phyloP scores from a whole-genome alignment of 1,139 yeast genomes.

The Debaryomyces udenii region DNA sequence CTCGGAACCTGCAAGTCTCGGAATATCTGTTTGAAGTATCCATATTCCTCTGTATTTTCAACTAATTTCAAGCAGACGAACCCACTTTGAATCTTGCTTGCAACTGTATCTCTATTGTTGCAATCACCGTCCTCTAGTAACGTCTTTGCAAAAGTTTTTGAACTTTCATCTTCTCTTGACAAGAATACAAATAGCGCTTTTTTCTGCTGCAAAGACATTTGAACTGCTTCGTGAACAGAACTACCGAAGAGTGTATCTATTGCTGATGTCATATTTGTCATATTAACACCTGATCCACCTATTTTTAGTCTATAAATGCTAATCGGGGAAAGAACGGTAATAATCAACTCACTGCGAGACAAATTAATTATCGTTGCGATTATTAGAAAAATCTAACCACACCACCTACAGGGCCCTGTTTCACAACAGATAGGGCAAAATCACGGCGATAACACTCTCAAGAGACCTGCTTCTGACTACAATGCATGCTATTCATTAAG shows the following conservation, averaged over 20 bases:
- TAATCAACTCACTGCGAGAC: too few species aligned
- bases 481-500: too few species aligned
- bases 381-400: too few species aligned
- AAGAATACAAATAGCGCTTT: slow-evolving; percentile 49
- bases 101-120: slow-evolving; percentile 11
- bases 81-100: slow-evolving; percentile 9
- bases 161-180: slow-evolving; percentile 23
- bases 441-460: too few species aligned
- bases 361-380: too few species aligned
- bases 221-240: slow-evolving; percentile 46
- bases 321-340: too few species aligned
- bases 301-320: too few species aligned
- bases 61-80: slow-evolving; percentile 49
- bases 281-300: not conserved
- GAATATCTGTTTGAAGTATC: slow-evolving; percentile 53
- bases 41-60: slow-evolving; percentile 50
- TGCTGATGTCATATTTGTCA: slow-evolving; percentile 1
- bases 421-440: too few species aligned
- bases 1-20: slow-evolving; percentile 50
- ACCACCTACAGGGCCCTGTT: too few species aligned
- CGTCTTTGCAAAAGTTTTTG: slow-evolving; percentile 28
- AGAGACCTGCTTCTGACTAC: too few species aligned
- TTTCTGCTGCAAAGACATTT: slow-evolving; percentile 31
- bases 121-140: slow-evolving; percentile 14
- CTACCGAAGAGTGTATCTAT: slow-evolving; percentile 4